Base-by-base conservation (phyloP, 176 grass and related monocot genomes). In the Bromus sterilis region DNA sequence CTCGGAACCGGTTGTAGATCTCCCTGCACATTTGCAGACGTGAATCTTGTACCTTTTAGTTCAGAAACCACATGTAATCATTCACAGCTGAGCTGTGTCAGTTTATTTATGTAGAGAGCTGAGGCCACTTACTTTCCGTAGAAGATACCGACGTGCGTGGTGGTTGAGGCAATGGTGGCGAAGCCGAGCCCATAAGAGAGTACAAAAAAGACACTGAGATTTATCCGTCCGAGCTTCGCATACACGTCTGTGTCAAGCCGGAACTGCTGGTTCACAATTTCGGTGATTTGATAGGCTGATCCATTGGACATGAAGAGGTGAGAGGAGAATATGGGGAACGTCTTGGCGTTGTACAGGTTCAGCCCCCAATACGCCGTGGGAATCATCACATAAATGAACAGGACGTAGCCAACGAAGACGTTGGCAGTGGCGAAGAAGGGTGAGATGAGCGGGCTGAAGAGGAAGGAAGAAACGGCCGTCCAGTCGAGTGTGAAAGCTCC, bases 361-460 rank as follows among this genome's bases (percentile, higher is more conserved):
- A 87, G 33, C 1, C 90, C 86, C 91, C 94, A 97, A 37, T 97
- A 97, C 0, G 80, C 65, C 4, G 76, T 53, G 6, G 94, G 94
- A 13, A 87, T 21, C 30, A 88, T 28, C 31, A 97, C 1, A 11
- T 94, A 97, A 26, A 90, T 5, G 31, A 87, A 79, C 14, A 89
- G 3, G 48, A 71, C 53, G 6, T 88, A 97, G 20, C 94, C 94
- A 0, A 89, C 40, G 43, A 91, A 84, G 80, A 92, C 78, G 20
- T 97, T 97, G 80, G 42, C 62, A 4, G 85, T 94, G 77, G 92
- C 91, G 18, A 94, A 97, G 78, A 93, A 94, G 34, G 94, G 94
- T 0, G 85, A 88, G 20, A 97, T 75, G 36, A 97, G 83, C 4
- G 94, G 92, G 71, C 92, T 97, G 75, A 78, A 78, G 67, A 92